Evolutionary conservation across 148 eudicot genomes (phyloP), one percentile per base, ranked within the genome.

Genomic region (Polygonum aviculare): DNA sequence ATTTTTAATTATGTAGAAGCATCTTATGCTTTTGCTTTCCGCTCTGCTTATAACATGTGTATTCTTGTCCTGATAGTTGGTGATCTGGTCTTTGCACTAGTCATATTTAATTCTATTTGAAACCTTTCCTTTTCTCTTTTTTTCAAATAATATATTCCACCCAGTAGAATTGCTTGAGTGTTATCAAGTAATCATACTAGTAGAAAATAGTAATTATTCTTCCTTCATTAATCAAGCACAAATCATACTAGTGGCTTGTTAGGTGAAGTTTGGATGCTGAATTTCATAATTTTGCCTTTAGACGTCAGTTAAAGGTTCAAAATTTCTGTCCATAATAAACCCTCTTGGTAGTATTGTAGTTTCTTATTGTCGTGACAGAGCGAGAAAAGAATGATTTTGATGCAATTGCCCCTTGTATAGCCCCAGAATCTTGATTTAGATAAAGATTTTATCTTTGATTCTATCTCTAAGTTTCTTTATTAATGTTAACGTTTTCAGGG

Each of bases 401-500:
- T 6, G 47, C 47, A 39, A 39, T 44, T 44, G 47, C 47, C 47
- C 47, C 9, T 44, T 44, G 47, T 44, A 44, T 44, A 44, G 47
- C 47, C 47, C 47, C 45, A 7, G 8, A 41, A 41, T 6, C 45
- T 9, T 10, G 45, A 41, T 41, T 6, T 41, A 41, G 45, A 41
- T 41, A 41, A 41, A 41, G 9, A 41, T 40, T 40, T 1, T 5
- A 41, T 41, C 47, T 44, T 44, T 44, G 2, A 44, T 44, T 7
- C 41, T 39, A 39, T 39, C 7, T 39, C 7, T 39, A 39, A 39
- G 41, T n/a, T n/a, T n/a, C n/a, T 67, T 19, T 67, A n/a, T 15
- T 26, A 62, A 26, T 62, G 69, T 15, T 15, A 2, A 12, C 15
- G 10, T 62, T 59, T 59, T 36, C 59, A 87, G 90, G 90, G 54